Conservation (phyloP, 306 rosid species). For the Pyrus betulifolia region DNA sequence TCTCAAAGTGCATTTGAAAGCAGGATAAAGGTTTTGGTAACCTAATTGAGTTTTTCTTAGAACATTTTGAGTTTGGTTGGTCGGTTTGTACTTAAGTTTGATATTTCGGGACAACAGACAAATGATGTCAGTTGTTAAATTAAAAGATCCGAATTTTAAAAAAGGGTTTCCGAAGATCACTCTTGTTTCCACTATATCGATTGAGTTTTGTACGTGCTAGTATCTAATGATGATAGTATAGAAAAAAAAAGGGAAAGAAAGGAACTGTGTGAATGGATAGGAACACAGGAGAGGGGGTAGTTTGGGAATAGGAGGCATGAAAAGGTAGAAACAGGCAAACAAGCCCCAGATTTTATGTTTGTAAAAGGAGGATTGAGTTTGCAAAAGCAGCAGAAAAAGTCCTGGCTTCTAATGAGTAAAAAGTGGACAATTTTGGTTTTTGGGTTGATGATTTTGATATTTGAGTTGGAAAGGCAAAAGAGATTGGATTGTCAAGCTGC, state of each 20-base stretch:
- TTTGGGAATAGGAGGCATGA: constrained; percentile 15
- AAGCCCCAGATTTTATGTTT: constrained; percentile 34
- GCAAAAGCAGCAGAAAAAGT: constrained; percentile 40
- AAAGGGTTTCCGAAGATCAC: too few species aligned
- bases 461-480: constrained; percentile 40
- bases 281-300: constrained; percentile 18
- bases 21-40: neutral
- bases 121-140: too few species aligned
- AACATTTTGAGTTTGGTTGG: constrained; percentile 10
- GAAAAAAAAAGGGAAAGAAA: neutral
- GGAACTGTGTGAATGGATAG: constrained; percentile 36
- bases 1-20: neutral
- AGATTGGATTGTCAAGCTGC: constrained; percentile 17
- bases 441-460: constrained; percentile 36
- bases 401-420: constrained; percentile 27
- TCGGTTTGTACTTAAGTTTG: constrained; percentile 1
- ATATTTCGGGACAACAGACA: too few species aligned
- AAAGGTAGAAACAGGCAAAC: constrained; percentile 20
- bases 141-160: too few species aligned
- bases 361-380: constrained; percentile 33
- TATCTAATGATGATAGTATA: neutral
- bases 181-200: neutral
- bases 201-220: neutral
- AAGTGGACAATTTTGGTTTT: constrained; percentile 31
- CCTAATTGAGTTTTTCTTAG: neutral